A percentile compares a stretch with the other conserved stretches of the same genome.
phyloP scores from a whole-genome alignment of 164 flowering plant species.

The Stephania japonica region DNA sequence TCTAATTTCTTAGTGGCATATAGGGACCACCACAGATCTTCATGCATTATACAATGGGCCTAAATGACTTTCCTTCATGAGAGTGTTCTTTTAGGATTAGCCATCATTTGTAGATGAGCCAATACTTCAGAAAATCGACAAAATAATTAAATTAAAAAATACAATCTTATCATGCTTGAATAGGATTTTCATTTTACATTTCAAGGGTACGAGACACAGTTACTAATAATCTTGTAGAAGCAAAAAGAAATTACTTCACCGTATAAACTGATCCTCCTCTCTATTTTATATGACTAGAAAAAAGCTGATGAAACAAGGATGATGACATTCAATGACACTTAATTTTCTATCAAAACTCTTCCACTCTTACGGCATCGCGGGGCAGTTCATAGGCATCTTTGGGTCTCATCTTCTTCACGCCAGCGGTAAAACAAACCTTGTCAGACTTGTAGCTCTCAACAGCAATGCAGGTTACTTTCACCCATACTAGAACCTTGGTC shows the following conservation, averaged over 20 bases:
- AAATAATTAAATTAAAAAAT: no score
- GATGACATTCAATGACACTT: neutral
- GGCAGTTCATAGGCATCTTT: constrained; percentile 63
- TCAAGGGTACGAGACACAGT: neutral
- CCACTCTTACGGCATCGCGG: constrained; percentile 49
- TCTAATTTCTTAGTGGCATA: no score
- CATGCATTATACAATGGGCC: no score
- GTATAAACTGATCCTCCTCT: neutral
- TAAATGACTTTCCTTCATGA: neutral
- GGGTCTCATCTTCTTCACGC: constrained; percentile 72
- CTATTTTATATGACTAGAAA: neutral
- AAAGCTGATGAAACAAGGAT: neutral
- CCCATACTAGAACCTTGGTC: constrained; percentile 90
- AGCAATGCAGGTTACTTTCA: constrained; percentile 63
- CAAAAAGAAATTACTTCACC: neutral
- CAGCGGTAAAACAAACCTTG: constrained; percentile 82
- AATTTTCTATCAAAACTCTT: constrained; percentile 54
- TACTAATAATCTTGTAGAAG: neutral
- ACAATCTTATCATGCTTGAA: neutral
- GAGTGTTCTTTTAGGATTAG: neutral
- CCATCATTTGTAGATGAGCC: neutral
- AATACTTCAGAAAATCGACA: no score
- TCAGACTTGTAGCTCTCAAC: constrained; percentile 79
- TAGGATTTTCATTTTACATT: neutral
- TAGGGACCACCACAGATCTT: no score